Percentiles rank a stretch among this genome's conserved stretches.
Evolutionary conservation across 2,329 filamentous ascomycete species (phyloP).

Genomic region (Canariomyces notabilis): DNA sequence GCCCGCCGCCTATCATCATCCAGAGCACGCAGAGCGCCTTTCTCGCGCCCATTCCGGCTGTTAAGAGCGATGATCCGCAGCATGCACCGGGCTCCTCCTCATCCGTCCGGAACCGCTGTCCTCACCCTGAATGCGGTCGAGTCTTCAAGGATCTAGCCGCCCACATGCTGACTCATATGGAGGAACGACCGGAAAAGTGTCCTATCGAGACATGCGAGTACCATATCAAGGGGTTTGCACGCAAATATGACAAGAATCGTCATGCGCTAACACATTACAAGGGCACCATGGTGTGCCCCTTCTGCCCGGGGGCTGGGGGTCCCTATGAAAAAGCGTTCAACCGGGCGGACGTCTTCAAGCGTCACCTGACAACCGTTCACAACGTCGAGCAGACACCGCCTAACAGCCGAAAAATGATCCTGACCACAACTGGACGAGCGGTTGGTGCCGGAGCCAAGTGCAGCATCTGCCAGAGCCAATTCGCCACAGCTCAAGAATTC

Average conservation of each 20-base stretch:
- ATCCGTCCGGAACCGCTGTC: slow-evolving; percentile 40
- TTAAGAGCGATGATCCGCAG: slow-evolving; percentile 20
- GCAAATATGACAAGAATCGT: slow-evolving; percentile 97
- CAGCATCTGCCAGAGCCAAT: slow-evolving; percentile 77
- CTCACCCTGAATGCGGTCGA: slow-evolving; percentile 53
- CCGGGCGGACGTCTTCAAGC: slow-evolving; percentile 93
- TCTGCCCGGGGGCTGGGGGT: slow-evolving; percentile 84
- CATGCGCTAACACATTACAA: slow-evolving; percentile 97
- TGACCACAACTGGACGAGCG: slow-evolving; percentile 24
- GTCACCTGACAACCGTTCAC: slow-evolving; percentile 88
- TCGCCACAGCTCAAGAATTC: slow-evolving; percentile 87
- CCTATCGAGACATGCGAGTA: slow-evolving; percentile 92
- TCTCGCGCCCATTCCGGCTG: slow-evolving; percentile 14
- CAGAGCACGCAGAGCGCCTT: slow-evolving; percentile 19
- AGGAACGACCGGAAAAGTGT: slow-evolving; percentile 91
- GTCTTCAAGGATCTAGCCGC: slow-evolving; percentile 66
- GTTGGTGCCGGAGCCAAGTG: slow-evolving; percentile 64
- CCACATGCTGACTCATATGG: slow-evolving; percentile 94
- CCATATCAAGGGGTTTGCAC: slow-evolving; percentile 86
- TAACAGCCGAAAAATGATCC: slow-evolving; percentile 72
- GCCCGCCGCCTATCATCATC: slow-evolving; percentile 20
- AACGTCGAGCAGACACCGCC: slow-evolving; percentile 91
- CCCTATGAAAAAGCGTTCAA: slow-evolving; percentile 94
- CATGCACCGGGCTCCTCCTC: slow-evolving; percentile 14
- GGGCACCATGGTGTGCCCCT: slow-evolving; percentile 95